Base-by-base conservation (phyloP, 345 rosid species). In the Ricinus communis region DNA sequence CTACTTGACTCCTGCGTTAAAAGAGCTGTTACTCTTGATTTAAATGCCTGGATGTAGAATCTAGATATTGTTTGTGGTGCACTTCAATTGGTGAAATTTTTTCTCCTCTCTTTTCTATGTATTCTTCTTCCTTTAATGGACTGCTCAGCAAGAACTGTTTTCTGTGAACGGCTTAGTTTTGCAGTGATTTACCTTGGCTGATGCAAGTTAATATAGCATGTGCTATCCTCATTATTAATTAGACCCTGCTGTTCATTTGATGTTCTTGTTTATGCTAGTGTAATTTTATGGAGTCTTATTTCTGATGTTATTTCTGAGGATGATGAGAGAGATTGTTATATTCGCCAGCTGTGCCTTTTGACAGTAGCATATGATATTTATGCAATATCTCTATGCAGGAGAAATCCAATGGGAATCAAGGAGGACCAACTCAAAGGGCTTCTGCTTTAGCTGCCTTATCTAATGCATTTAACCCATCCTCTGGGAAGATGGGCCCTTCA, bases 381-480 rank as follows among this genome's bases (percentile, higher is more conserved):
- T 50, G n/a, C 41, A 16, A 28, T 28, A 5, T 60, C 63, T 45
- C 50, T 13, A 40, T 52, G 72, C 87, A 90, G 96, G 93, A 86
- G 16, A 90, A 85, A 73, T 84, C 93, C 68, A 79, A 85, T 75
- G 91, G 94, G 69, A 84, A 80, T 82, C 89, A 79, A 82, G 97
- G 96, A 74, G 98, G 98, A 77, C 88, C 85, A 69, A 95, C 96
- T 61, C 99, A 95, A 82, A 90, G 98, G 65, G 98, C 99, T 83
- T 88, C 97, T 22, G 99, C 99, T 65, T 77, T 95, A 72, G 97
- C 97, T 74, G 99, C 99, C 77, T 87, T 95, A 82, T 75, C 87
- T 70, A 83, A 92, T 72, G 99, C 97, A 54, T 92, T 95, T 77
- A 85, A 83, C 38, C 82, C 96, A 51, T 85, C 97, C 70, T 69